Evolutionary conservation across 2,329 filamentous ascomycete genomes (phyloP).

Genomic region (Thelonectria rubi): DNA sequence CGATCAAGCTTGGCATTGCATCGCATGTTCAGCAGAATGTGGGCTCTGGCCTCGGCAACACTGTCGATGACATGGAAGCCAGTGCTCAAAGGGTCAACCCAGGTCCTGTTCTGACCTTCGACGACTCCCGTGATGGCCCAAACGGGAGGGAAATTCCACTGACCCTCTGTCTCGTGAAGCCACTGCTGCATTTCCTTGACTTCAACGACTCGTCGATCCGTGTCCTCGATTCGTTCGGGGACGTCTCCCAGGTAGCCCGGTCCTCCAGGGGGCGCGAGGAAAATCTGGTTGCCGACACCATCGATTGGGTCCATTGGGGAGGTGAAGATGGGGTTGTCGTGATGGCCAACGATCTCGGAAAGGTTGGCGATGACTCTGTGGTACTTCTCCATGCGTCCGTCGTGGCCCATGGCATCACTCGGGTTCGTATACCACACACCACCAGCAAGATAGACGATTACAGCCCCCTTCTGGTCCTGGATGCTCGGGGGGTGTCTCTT

Average conservation of each 20-base stretch:
- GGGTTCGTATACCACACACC: slow-evolving; percentile 41
- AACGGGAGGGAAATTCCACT: slow-evolving; percentile 31
- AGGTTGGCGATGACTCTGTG: slow-evolving; percentile 30
- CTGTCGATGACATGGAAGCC: slow-evolving; percentile 7
- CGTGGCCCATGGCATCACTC: background rate
- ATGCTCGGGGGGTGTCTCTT: slow-evolving; percentile 23
- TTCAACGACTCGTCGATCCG: slow-evolving; percentile 3
- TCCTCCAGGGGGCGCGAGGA: slow-evolving; percentile 39
- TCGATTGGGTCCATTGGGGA: slow-evolving; percentile 39
- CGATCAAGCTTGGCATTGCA: slow-evolving; percentile 56
- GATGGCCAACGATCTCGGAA: slow-evolving; percentile 30
- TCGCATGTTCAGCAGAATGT: slow-evolving; percentile 61
- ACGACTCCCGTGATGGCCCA: slow-evolving; percentile 35
- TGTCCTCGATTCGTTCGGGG: slow-evolving; percentile 28
- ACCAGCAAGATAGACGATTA: slow-evolving; percentile 36
- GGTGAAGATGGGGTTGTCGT: slow-evolving; percentile 28
- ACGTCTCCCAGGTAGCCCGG: slow-evolving; percentile 36
- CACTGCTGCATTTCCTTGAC: slow-evolving; percentile 10
- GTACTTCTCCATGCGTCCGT: slow-evolving; percentile 24
- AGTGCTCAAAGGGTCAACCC: slow-evolving; percentile 31
- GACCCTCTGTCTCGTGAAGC: slow-evolving; percentile 27
- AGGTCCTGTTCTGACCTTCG: slow-evolving; percentile 25
- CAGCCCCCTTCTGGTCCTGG: slow-evolving; percentile 36
- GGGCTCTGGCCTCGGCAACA: slow-evolving; percentile 46
- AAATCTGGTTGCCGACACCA: slow-evolving; percentile 42